Percentiles rank a stretch among this genome's conserved stretches.
Evolutionary conservation across 2,329 filamentous ascomycete species (phyloP).

Genomic region (Zasmidium angulare): DNA sequence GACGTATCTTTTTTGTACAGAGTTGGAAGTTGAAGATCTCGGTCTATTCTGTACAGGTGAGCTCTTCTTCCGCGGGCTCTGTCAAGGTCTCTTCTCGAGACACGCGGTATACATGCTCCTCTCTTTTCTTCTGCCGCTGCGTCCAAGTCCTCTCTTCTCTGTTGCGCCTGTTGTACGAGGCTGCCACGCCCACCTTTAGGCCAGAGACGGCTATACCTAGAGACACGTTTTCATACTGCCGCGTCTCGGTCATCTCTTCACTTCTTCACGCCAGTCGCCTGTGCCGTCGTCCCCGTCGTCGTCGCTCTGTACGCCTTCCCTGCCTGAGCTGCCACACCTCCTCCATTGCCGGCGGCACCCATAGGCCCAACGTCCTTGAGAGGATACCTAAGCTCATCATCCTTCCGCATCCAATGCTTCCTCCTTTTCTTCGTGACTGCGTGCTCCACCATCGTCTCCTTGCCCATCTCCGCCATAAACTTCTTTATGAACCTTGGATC

Average conservation of each 20-base stretch:
- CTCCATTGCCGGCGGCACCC: neutral
- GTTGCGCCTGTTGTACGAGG: too few relatives aligned
- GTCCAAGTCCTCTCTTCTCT: too few relatives aligned
- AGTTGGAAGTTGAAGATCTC: neutral
- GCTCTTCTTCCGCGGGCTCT: neutral
- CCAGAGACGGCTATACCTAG: neutral
- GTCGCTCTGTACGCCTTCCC: neutral
- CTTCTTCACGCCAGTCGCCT: neutral
- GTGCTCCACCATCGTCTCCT: constrained; percentile 90
- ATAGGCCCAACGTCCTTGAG: constrained; percentile 53
- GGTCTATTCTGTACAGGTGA: neutral
- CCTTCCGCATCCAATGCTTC: constrained; percentile 83
- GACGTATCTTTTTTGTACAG: neutral
- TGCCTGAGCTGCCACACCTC: neutral
- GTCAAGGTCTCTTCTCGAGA: too few relatives aligned
- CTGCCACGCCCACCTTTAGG: too few relatives aligned
- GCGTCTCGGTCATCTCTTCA: neutral
- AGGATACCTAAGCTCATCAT: constrained; percentile 68
- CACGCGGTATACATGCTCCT: too few relatives aligned
- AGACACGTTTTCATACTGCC: neutral
- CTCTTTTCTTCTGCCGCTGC: too few relatives aligned
- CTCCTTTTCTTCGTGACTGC: constrained; percentile 80
- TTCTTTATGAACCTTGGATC: constrained; percentile 85
- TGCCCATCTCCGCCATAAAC: constrained; percentile 72
- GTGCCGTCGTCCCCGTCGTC: neutral